Percentiles rank a stretch among this genome's conserved stretches.
Conservation (phyloP, 1,284 basidiomycete species). For the Pyrrhoderma noxium region DNA sequence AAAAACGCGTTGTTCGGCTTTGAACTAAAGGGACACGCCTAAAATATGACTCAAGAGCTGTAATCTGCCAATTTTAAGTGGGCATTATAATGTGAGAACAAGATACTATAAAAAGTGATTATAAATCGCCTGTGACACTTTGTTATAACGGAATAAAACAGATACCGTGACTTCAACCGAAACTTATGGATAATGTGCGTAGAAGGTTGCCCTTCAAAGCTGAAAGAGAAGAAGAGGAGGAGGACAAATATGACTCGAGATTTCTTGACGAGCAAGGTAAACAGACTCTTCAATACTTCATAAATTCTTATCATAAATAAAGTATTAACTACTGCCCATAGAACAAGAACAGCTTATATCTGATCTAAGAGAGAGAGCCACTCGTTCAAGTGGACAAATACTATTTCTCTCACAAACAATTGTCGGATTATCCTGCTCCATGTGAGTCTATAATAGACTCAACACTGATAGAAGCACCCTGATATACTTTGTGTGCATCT, state of each 20-base stretch:
- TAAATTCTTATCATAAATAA: background rate
- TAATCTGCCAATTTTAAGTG: conserved; percentile 7
- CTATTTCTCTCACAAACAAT: background rate
- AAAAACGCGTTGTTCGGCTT: no score
- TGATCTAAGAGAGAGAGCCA: conserved; percentile 4
- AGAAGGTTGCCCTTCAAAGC: conserved; percentile 11
- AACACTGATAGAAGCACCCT: no score
- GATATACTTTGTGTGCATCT: no score
- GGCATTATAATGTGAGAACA: background rate
- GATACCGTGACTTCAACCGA: background rate
- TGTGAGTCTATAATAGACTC: conserved; percentile 1
- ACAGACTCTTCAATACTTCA: background rate
- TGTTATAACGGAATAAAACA: no score
- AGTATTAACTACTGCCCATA: background rate
- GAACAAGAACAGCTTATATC: conserved; percentile 15
- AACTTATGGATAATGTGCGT: conserved; percentile 7
- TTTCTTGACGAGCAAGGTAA: conserved; percentile 15
- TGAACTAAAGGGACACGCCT: background rate
- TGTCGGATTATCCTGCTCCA: background rate
- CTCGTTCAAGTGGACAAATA: background rate
- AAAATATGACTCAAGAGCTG: background rate
- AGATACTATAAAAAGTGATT: background rate
- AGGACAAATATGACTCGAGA: background rate
- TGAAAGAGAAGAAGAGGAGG: background rate
- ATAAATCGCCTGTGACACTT: no score